Base-by-base conservation (phyloP, 352 stramenopile species). In the Phytophthora aleatoria region DNA sequence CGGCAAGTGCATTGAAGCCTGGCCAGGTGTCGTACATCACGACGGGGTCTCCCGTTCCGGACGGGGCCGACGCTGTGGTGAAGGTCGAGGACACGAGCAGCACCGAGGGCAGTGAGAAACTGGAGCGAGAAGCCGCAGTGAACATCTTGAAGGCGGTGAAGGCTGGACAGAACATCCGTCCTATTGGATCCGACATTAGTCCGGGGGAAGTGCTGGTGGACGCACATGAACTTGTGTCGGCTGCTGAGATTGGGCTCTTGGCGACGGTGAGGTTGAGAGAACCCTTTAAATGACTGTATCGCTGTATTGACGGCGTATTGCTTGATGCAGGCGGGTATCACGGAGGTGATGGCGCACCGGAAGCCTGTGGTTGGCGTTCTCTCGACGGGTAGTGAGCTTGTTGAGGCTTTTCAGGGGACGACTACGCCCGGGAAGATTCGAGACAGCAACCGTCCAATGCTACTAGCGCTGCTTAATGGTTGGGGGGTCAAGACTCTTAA, bases 361-460 rank as follows among this genome's bases (percentile, higher is more conserved):
- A 73, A 71, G 8, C 90, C 94, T 6, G 69, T 85, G 2, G 83
- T 99, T 5, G 96, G 93, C 35, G 88, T 99, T 39, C 67, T 99
- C 7, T 99, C 96, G 5, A 99, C 97, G 0, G 97, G 97, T 8
- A 97, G 94, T 59, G 97, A 99, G 76, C 77, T 99, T 0, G 70
- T 98, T 2, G 71, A 89, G 30, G 72, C 81, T 0, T 89, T 84
- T 50, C 58, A 68, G 27, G 50, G 73, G 7, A 74, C 71, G 9
- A 81, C 74, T 1, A 55, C 68, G 13, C 64, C 57, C 0, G 86
- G 90, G 13, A 94, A 96, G 69, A 98, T 99, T 69, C 91, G 92
- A 47, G 96, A 99, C 76, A 96, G 87, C 50, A 99, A 99, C 67
- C 87, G 96, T 8, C 90, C 92, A n/a, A 92, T 98, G 77, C 77